These are phyloP conservation scores for Tuber indicum DNA, from an alignment of 495 filamentous ascomycete genomes.

Conservation along the genomic window DNA sequence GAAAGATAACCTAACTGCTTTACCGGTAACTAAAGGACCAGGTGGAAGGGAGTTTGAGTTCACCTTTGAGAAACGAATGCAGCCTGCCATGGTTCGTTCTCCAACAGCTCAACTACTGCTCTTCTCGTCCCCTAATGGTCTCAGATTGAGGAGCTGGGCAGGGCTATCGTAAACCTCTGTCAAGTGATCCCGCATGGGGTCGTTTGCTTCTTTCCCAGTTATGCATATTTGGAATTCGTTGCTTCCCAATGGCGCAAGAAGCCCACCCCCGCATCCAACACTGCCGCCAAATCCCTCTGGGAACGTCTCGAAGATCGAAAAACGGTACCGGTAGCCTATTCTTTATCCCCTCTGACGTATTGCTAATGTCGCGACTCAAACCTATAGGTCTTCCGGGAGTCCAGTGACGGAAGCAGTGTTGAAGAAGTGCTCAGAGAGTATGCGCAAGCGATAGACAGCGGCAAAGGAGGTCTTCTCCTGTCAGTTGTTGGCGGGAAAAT, in stretches of 20 bases:
- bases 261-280: constrained; percentile 16
- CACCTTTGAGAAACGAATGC: constrained; percentile 67
- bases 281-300: constrained; percentile 47
- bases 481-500: constrained; percentile 92
- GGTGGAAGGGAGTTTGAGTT: constrained; percentile 69
- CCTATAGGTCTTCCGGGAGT: constrained; percentile 55
- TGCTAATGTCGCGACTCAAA: neutral
- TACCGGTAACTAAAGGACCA: constrained; percentile 53
- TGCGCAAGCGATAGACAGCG: constrained; percentile 57
- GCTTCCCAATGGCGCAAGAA: constrained; percentile 58
- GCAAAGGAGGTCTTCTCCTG: constrained; percentile 73
- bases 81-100: constrained; percentile 50
- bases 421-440: constrained; percentile 70
- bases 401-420: constrained; percentile 49
- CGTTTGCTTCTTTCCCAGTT: constrained; percentile 95
- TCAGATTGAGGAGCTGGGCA: constrained; percentile 68
- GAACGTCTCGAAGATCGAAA: constrained; percentile 56
- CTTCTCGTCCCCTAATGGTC: constrained; percentile 5
- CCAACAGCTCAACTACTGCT: neutral
- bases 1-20: constrained; percentile 67
- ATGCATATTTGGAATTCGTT: constrained; percentile 76
- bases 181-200: constrained; percentile 76
- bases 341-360: neutral
- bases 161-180: constrained; percentile 63
- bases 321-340: constrained; percentile 33